phyloP scores from a whole-genome alignment of 2,329 filamentous ascomycete species.

The Paraphoma sp. region DNA sequence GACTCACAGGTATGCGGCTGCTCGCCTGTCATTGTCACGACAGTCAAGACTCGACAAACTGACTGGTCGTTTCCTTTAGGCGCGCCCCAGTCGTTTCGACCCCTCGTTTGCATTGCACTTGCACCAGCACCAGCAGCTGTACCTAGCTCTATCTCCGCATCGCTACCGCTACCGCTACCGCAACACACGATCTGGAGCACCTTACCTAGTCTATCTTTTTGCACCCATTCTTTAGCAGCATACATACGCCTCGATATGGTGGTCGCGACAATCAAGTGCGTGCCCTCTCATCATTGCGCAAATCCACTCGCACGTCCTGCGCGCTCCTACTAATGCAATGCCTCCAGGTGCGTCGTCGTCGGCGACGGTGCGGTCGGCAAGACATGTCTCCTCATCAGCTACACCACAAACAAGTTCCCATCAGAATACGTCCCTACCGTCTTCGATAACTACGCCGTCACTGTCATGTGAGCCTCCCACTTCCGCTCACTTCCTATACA shows the following conservation, averaged over 20 bases:
- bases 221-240: not conserved
- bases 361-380: conserved; percentile 99
- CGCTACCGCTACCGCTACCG: conserved; percentile 19
- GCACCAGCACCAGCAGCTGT: conserved; percentile 17
- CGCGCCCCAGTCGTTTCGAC: conserved; percentile 38
- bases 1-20: conserved; percentile 37
- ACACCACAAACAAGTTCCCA: conserved; percentile 99
- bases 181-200: conserved; percentile 17
- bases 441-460: conserved; percentile 99
- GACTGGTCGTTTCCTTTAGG: conserved; percentile 36
- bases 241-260: conserved; percentile 40
- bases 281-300: conserved; percentile 11
- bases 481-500: conserved; percentile 1
- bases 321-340: conserved; percentile 12
- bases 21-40: conserved; percentile 26
- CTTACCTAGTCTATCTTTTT: conserved; percentile 12
- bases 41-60: conserved; percentile 28
- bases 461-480: conserved; percentile 82
- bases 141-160: conserved; percentile 29
- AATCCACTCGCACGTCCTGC: not conserved
- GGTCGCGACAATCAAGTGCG: conserved; percentile 52
- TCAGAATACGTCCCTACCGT: conserved; percentile 99
- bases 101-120: conserved; percentile 42
- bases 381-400: conserved; percentile 98
- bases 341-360: conserved; percentile 89